Evolutionary conservation across 352 stramenopile species (phyloP).

Genomic region (Pythium apleroticum): DNA sequence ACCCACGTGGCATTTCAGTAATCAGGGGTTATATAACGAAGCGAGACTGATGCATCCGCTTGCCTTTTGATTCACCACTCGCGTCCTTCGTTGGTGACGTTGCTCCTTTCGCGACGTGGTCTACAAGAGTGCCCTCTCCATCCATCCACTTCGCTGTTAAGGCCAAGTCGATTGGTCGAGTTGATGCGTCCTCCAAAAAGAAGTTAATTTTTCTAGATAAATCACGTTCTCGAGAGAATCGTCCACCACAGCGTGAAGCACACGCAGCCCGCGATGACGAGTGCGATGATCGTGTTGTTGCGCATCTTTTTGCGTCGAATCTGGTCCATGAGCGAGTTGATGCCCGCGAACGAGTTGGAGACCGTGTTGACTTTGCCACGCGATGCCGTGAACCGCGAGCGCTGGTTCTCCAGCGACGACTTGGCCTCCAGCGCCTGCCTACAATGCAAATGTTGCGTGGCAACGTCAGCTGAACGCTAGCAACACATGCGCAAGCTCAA

Average conservation of each 20-base stretch:
- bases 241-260: slow-evolving; percentile 97
- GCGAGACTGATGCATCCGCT: too few species aligned
- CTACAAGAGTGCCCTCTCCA: too few species aligned
- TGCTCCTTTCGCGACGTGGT: too few species aligned
- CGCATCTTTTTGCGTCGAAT: slow-evolving; percentile 96
- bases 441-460: slow-evolving; percentile 33
- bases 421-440: slow-evolving; percentile 84
- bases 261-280: slow-evolving; percentile 95
- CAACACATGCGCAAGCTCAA: too few species aligned
- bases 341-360: slow-evolving; percentile 90
- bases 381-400: slow-evolving; percentile 83
- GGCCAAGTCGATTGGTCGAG: too few species aligned
- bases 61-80: too few species aligned
- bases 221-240: slow-evolving; percentile 71
- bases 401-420: slow-evolving; percentile 89
- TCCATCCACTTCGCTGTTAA: too few species aligned
- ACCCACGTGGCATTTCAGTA: too few species aligned
- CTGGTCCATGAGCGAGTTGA: slow-evolving; percentile 96
- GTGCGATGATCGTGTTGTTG: slow-evolving; percentile 96
- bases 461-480: slow-evolving; percentile 11
- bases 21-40: too few species aligned
- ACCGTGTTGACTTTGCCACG: slow-evolving; percentile 83
- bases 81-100: too few species aligned
- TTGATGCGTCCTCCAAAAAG: slow-evolving; percentile 14
- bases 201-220: neutral